Base-by-base conservation (phyloP, 306 rosid species). In the Quercus gilva region DNA sequence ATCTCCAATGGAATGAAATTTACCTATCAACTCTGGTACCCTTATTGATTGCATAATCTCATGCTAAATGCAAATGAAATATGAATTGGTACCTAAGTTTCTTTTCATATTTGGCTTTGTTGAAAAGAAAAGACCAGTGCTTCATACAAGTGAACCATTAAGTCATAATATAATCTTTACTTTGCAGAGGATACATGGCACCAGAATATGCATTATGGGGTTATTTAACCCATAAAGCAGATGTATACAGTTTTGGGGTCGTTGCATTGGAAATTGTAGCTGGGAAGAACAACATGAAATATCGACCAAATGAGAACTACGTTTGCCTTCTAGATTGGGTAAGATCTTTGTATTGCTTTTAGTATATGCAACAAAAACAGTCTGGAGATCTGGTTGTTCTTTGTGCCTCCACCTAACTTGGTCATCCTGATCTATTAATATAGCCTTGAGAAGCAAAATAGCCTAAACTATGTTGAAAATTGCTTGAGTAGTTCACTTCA, bases 261-360 rank as follows among this genome's bases (percentile, higher is more conserved):
- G 29, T 28, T 28, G 29, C 29, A 28, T 28, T 28, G 29, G 29
- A 74, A 82, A 26, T 80, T 60, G 43, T 85, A 5, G 84, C 84
- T 60, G 91, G 97, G 33, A 86, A 74, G 74, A 90, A 60, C 71
- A 88, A 85, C 70, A 79, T 80, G 15, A 81, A 74, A 74, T 87
- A 53, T 76, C 56, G 74, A 41, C 83, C 88, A 60, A 71, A 74
- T 76, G 92, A 90, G 74, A 69, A 84, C 35, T 84, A 55, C 77
- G 86, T 87, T 12, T 90, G 92, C 76, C 94, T 92, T 73, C 55
- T 90, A 71, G 97, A 91, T 63, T 76, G 80, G 91, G 94, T 91
- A 83, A 75, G 76, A 14, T 67, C 15, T 5, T 18, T 33, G 17
- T 21, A 76, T 59, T 5, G 17, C 29, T 28, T 28, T 28, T 28